These are phyloP conservation scores for Selaginella tamariscina DNA, from an alignment of 75 land plant species.

Conservation along the genomic window DNA sequence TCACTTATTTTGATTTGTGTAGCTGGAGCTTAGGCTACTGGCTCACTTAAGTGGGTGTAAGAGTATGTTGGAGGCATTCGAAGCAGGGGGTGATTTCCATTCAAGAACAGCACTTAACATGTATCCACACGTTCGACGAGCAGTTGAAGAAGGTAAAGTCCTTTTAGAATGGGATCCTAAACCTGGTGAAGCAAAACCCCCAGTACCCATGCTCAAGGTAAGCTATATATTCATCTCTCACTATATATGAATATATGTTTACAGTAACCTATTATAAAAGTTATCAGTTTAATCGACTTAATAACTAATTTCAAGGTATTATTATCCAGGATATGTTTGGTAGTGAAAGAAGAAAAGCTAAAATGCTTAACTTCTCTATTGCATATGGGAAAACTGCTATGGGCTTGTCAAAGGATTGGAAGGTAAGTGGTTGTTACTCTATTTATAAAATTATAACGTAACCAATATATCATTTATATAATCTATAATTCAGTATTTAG, in stretches of 20 bases:
- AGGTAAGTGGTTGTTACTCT: conserved; percentile 46
- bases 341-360: conserved; percentile 91
- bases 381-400: conserved; percentile 94
- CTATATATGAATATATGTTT: too few species aligned
- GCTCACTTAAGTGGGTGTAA: conserved; percentile 85
- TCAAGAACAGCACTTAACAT: conserved; percentile 98
- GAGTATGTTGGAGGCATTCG: conserved; percentile 91
- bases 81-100: conserved; percentile 98
- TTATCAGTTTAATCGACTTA: too few species aligned
- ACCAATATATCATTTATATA: too few species aligned
- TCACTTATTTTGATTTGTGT: conserved; percentile 10
- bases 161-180: conserved; percentile 85
- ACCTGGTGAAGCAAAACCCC: conserved; percentile 81
- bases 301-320: too few species aligned
- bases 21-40: conserved; percentile 88
- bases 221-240: background rate
- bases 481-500: background rate
- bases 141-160: conserved; percentile 50
- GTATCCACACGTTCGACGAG: conserved; percentile 72
- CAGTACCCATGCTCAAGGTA: conserved; percentile 83
- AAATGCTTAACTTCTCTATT: conserved; percentile 99
- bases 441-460: too few species aligned
- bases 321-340: conserved; percentile 73
- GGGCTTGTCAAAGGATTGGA: conserved; percentile 91
- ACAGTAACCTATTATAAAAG: too few species aligned